phyloP scores from a whole-genome alignment of 352 stramenopile genomes.

The Aphanomyces invadans region DNA sequence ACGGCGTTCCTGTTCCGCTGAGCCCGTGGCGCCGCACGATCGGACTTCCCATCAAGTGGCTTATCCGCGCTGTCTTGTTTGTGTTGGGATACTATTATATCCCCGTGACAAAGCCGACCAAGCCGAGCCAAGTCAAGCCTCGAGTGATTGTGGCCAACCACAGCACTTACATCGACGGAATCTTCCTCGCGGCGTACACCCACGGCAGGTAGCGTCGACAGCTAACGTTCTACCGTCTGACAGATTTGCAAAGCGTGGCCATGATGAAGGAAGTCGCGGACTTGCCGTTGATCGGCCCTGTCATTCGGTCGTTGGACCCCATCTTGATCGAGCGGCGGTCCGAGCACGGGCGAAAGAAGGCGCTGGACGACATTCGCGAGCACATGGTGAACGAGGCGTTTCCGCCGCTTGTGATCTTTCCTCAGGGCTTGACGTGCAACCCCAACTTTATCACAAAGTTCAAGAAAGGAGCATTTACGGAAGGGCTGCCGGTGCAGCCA shows the following conservation, averaged over 20 bases:
- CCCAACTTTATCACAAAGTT: slow-evolving; percentile 58
- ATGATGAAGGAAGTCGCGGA: slow-evolving; percentile 61
- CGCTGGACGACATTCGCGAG: slow-evolving; percentile 48
- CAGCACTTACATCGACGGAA: slow-evolving; percentile 51
- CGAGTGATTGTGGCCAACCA: slow-evolving; percentile 63
- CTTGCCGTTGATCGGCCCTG: slow-evolving; percentile 43
- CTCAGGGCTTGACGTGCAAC: slow-evolving; percentile 60
- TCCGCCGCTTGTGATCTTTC: slow-evolving; percentile 59
- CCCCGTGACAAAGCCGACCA: slow-evolving; percentile 32
- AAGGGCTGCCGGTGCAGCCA: slow-evolving; percentile 41
- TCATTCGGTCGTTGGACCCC: slow-evolving; percentile 50
- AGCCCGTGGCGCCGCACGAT: slow-evolving; percentile 36
- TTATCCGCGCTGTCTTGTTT: slow-evolving; percentile 42
- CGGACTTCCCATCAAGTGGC: slow-evolving; percentile 31
- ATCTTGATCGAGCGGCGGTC: slow-evolving; percentile 54
- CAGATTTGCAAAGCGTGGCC: slow-evolving; percentile 49
- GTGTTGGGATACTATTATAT: slow-evolving; percentile 60
- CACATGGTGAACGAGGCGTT: slow-evolving; percentile 36
- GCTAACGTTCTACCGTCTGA: too few relatives aligned
- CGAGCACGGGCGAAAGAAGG: slow-evolving; percentile 38
- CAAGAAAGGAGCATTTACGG: slow-evolving; percentile 58
- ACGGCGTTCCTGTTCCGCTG: slow-evolving; percentile 22
- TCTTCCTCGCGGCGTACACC: slow-evolving; percentile 43
- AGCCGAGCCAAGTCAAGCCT: slow-evolving; percentile 6
- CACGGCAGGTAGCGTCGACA: not conserved